phyloP scores from a whole-genome alignment of 2,329 filamentous ascomycete species.

The Aspergillus texensis region DNA sequence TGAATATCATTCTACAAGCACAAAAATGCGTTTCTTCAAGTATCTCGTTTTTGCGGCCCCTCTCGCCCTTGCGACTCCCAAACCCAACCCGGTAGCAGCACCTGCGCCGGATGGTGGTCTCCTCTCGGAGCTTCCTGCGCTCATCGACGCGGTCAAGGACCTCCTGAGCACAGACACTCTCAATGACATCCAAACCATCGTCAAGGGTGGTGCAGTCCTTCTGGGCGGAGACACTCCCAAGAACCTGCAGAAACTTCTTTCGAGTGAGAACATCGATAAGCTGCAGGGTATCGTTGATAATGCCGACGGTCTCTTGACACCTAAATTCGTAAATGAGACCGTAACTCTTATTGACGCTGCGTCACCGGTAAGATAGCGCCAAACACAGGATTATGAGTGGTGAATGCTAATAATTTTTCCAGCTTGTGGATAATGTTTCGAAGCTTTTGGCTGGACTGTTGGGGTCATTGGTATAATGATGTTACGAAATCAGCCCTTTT shows the following conservation, averaged over 20 bases:
- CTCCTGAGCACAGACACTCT: conserved; percentile 30
- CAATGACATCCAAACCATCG: conserved; percentile 28
- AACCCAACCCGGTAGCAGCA: conserved; percentile 26
- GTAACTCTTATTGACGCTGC: conserved; percentile 36
- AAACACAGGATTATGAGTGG: too few relatives aligned
- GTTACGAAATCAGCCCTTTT: neutral
- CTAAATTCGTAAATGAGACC: conserved; percentile 34
- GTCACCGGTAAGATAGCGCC: conserved; percentile 29
- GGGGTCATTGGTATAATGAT: conserved; percentile 19
- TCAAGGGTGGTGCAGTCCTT: conserved; percentile 32
- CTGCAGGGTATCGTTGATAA: conserved; percentile 29
- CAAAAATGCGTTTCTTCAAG: conserved; percentile 19
- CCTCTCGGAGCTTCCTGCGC: conserved; percentile 28
- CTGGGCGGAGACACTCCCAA: conserved; percentile 33
- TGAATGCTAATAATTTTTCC: neutral
- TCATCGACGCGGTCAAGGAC: conserved; percentile 30
- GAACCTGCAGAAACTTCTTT: conserved; percentile 30
- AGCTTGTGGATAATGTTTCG: conserved; percentile 35
- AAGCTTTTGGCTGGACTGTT: conserved; percentile 31
- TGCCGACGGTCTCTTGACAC: conserved; percentile 30
- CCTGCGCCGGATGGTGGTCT: conserved; percentile 26
- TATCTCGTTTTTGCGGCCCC: conserved; percentile 26
- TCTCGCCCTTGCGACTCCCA: conserved; percentile 24
- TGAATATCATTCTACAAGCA: neutral
- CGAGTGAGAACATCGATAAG: conserved; percentile 26